Base-by-base conservation (phyloP, 441 rosid genomes). In the Kokia cookei region DNA sequence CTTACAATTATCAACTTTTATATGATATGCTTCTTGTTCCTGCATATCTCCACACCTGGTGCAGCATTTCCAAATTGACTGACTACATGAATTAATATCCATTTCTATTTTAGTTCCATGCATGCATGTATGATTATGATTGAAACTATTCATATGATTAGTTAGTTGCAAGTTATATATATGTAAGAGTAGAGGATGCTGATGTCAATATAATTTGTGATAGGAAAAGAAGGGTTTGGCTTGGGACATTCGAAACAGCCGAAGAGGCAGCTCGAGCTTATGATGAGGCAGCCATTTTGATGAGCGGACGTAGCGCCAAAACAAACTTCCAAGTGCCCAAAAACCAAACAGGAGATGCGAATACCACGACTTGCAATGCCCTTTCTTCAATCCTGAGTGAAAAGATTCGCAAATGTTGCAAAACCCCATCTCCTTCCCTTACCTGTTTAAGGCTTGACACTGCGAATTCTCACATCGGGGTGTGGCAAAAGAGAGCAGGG, bases 171-270 rank as follows among this genome's bases (percentile, higher is more conserved):
- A 40, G 10, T 7, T 40, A 40, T 40, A 40, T 40, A 40, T 40
- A 40, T 40, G 43, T 40, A 40, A 40, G 2, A 50, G 53, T 48
- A 48, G 6, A 2, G 17, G 53, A 8, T 27, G 37, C 54, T 67
- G 24, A 47, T 63, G 5, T 17, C 35, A n/a, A n/a, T 54, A 29
- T 45, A 32, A 14, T 47, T 66, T 77, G 15, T 7, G 42, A 60
- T 58, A 91, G 98, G 88, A 93, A 93, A 66, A 80, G 96, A 73
- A 90, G 97, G 80, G 86, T 93, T 13, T 93, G 98, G 98, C 89
- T 93, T 17, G 98, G 98, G 73, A 93, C 98, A 50, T 93, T 93
- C 55, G 96, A 83, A 65, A 90, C 95, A 0, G 94, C 97, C 0
- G 96, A 91, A 82, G 91, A 85, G 61, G 98, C 98, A 13, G 98